Percentiles rank a stretch among this genome's conserved stretches.
These are phyloP conservation scores for Ophiostoma quercus DNA, from an alignment of 2,329 filamentous ascomycete genomes.

Conservation along the genomic window DNA sequence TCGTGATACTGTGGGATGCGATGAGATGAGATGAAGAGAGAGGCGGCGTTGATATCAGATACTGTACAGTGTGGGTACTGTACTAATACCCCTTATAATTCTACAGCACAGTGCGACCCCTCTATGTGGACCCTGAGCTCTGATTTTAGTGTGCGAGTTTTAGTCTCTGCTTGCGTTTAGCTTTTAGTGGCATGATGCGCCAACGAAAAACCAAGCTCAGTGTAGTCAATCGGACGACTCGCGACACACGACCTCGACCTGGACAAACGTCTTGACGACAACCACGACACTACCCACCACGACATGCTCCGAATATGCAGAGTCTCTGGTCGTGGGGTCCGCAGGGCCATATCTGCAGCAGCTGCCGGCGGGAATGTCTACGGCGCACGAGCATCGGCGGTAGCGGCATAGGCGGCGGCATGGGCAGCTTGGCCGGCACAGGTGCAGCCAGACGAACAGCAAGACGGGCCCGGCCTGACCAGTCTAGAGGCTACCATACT, in stretches of 20 bases:
- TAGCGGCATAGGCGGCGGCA: neutral
- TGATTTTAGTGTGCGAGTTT: neutral
- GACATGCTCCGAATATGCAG: conserved; percentile 54
- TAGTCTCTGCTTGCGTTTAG: neutral
- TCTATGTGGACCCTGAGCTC: neutral
- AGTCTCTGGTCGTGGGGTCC: conserved; percentile 62
- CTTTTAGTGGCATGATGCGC: conserved; percentile 25
- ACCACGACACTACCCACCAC: neutral
- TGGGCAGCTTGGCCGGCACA: neutral
- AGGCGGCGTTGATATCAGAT: neutral
- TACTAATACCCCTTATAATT: neutral
- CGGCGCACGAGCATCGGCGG: conserved; percentile 32
- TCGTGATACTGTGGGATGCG: neutral
- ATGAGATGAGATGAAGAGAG: neutral
- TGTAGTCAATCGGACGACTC: neutral
- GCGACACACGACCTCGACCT: neutral
- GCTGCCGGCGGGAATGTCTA: conserved; percentile 55
- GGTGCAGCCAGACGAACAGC: neutral
- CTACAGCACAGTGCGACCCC: conserved; percentile 1
- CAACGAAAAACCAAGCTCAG: conserved; percentile 15
- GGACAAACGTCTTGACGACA: neutral
- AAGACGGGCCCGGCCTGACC: neutral
- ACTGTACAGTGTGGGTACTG: neutral
- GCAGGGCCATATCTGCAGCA: conserved; percentile 60
- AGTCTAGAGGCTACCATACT: neutral